Evolutionary conservation across 2,329 filamentous ascomycete genomes (phyloP).

Genomic region (Alternaria arbusti): DNA sequence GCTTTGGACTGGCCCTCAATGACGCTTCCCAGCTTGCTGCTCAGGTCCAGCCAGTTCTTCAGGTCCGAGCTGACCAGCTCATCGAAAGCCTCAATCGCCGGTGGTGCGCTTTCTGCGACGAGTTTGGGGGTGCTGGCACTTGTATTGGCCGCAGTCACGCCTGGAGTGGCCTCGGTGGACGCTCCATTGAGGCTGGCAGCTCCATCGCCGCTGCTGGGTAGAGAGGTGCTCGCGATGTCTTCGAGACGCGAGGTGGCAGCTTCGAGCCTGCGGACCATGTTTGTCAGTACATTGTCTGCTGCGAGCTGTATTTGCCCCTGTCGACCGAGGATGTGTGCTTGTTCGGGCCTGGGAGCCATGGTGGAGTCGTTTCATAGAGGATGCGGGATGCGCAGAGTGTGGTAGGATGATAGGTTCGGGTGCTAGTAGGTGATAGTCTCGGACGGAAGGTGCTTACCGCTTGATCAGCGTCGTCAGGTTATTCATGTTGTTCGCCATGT

Average conservation of each 20-base stretch:
- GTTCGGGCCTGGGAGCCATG: conserved; percentile 14
- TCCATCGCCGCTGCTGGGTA: conserved; percentile 44
- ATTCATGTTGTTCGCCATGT: conserved; percentile 88
- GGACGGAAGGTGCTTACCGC: conserved; percentile 67
- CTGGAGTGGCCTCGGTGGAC: conserved; percentile 33
- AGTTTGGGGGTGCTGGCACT: conserved; percentile 44
- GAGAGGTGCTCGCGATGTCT: conserved; percentile 83
- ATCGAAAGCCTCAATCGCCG: conserved; percentile 89
- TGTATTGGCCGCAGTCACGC: conserved; percentile 44
- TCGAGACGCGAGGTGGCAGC: conserved; percentile 95
- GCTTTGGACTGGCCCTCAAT: conserved; percentile 76
- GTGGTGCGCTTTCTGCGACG: conserved; percentile 52
- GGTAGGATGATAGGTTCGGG: background rate
- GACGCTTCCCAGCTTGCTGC: conserved; percentile 76
- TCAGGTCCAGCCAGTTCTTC: conserved; percentile 77
- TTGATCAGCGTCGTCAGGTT: conserved; percentile 98
- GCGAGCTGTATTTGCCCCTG: conserved; percentile 25
- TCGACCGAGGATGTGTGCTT: conserved; percentile 21
- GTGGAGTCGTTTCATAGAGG: conserved; percentile 1
- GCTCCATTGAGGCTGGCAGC: conserved; percentile 36
- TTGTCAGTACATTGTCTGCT: conserved; percentile 56
- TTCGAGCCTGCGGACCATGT: conserved; percentile 75
- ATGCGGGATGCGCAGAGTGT: background rate
- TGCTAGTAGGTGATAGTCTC: background rate
- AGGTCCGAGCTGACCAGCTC: conserved; percentile 75